A percentile compares a stretch with the other conserved stretches of the same genome.
phyloP scores from a whole-genome alignment of 1,284 basidiomycete species.

The Ustilago vetiveriae region DNA sequence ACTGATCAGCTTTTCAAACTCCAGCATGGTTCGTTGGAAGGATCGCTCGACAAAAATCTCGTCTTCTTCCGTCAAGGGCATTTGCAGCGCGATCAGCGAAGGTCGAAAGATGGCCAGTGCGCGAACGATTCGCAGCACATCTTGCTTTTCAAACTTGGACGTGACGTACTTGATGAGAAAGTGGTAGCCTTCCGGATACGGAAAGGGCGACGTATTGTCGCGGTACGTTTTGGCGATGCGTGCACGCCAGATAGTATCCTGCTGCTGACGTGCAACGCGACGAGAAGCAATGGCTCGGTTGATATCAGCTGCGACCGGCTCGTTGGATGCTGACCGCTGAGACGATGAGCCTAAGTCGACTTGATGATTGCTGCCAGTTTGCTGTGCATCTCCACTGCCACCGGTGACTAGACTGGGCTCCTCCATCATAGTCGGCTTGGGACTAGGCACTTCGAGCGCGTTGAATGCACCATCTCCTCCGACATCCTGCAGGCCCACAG shows the following conservation, averaged over 20 bases:
- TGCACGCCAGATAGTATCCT: conserved; percentile 58
- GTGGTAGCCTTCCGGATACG: conserved; percentile 66
- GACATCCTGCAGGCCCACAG: conserved; percentile 20
- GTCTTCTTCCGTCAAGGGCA: conserved; percentile 62
- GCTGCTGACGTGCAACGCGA: conserved; percentile 43
- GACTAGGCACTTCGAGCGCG: conserved; percentile 55
- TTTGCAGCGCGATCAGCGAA: conserved; percentile 90
- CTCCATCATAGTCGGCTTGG: conserved; percentile 31
- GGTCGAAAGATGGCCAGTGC: conserved; percentile 93
- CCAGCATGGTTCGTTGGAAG: conserved; percentile 90
- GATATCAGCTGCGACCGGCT: conserved; percentile 45
- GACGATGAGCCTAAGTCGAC: conserved; percentile 39
- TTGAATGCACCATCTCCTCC: conserved; percentile 28
- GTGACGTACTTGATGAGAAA: conserved; percentile 66
- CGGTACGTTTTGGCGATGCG: conserved; percentile 62
- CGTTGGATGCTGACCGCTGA: conserved; percentile 39
- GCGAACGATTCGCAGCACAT: conserved; percentile 90
- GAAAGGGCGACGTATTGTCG: conserved; percentile 59
- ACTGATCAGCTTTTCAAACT: conserved; percentile 94
- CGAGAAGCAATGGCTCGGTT: conserved; percentile 46
- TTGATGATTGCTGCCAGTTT: conserved; percentile 13
- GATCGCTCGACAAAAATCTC: conserved; percentile 85
- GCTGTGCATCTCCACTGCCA: conserved; percentile 12
- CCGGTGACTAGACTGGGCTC: conserved; percentile 12
- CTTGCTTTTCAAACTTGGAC: conserved; percentile 89